Percentiles rank a stretch among this genome's conserved stretches.
Evolutionary conservation across 1,284 basidiomycete genomes (phyloP).

Genomic region (Grifola frondosa): DNA sequence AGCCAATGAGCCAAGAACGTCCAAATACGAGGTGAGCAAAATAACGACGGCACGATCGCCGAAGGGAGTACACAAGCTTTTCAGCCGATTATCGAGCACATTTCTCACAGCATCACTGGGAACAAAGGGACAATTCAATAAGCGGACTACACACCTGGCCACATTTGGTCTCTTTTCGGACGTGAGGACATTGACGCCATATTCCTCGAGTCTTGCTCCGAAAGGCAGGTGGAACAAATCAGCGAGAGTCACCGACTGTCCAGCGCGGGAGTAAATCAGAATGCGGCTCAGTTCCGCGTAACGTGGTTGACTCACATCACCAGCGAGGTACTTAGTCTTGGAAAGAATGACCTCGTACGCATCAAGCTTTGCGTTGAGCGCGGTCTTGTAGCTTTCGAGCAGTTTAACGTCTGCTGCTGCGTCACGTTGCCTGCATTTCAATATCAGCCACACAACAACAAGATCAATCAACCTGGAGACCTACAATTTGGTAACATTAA

Average conservation of each 20-base stretch:
- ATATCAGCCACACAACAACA: background rate
- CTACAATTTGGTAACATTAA: constrained; percentile 46
- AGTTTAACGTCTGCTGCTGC: constrained; percentile 13
- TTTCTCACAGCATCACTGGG: background rate
- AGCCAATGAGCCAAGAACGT: constrained; percentile 14
- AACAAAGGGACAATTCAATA: background rate
- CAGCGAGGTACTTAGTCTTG: constrained; percentile 47
- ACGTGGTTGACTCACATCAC: constrained; percentile 36
- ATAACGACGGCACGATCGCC: constrained; percentile 31
- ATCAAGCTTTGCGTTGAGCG: constrained; percentile 38
- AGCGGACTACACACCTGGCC: constrained; percentile 16
- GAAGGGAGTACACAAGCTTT: background rate
- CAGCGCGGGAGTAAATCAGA: background rate
- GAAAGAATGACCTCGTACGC: constrained; percentile 47
- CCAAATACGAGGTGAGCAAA: constrained; percentile 14
- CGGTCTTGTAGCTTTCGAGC: constrained; percentile 11
- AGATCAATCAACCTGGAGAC: constrained; percentile 3
- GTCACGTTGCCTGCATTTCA: constrained; percentile 47
- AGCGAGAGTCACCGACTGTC: constrained; percentile 44
- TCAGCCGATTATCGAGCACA: constrained; percentile 1
- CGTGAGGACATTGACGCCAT: constrained; percentile 22
- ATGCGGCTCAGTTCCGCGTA: background rate
- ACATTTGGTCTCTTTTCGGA: constrained; percentile 31
- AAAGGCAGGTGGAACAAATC: constrained; percentile 56
- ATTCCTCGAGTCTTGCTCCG: constrained; percentile 29